phyloP scores from a whole-genome alignment of 441 rosid species.

The Eutrema salsugineum region DNA sequence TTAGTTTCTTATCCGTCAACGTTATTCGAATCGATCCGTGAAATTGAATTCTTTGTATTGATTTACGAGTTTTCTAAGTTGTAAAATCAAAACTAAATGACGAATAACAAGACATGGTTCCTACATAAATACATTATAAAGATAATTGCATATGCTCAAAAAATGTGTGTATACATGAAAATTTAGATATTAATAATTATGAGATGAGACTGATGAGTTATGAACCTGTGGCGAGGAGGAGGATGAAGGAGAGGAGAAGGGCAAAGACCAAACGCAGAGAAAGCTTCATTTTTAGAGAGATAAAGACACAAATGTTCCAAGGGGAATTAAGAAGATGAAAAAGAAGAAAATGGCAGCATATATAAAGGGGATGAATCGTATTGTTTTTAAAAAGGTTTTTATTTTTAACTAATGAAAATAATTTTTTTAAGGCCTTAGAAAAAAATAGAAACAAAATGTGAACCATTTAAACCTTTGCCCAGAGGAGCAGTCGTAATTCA shows the following conservation, averaged over 20 bases:
- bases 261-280: constrained; percentile 25
- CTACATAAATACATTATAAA: not conserved
- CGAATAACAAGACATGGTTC: not conserved
- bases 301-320: not conserved
- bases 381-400: not conserved
- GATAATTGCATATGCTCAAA: not conserved
- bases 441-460: constrained; percentile 15
- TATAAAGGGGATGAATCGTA: not conserved
- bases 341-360: not conserved
- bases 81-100: not conserved
- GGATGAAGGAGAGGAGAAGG: constrained; percentile 26
- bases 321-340: not conserved
- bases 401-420: not conserved
- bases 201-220: not conserved
- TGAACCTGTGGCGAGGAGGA: constrained; percentile 30
- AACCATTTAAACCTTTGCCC: not conserved
- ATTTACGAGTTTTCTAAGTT: not conserved
- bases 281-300: constrained; percentile 20
- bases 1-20: not conserved
- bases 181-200: not conserved
- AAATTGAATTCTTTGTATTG: not conserved
- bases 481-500: not conserved
- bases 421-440: not conserved
- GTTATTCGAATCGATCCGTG: not conserved
- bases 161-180: not conserved